Conservation (phyloP, 345 rosid species). For the Anastatica hierochuntica region DNA sequence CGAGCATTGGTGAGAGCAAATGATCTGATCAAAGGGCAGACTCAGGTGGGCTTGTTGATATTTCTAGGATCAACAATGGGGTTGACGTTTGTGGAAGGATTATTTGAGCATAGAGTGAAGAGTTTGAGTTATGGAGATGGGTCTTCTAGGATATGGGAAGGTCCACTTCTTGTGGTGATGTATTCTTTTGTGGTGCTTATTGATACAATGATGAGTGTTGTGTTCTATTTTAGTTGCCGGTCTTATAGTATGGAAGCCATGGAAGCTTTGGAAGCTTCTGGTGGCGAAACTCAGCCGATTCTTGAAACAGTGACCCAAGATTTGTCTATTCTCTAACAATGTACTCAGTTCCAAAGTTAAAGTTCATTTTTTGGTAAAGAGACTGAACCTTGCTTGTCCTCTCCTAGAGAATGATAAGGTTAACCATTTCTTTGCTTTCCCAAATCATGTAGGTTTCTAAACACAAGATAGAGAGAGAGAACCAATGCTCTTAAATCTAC, state of each 20-base stretch:
- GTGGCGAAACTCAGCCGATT: background rate
- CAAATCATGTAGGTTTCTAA: no score
- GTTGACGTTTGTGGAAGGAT: conserved; percentile 63
- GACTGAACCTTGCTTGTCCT: no score
- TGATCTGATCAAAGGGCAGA: conserved; percentile 68
- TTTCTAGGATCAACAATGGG: conserved; percentile 79
- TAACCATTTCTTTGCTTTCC: no score
- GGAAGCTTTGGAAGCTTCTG: conserved; percentile 23
- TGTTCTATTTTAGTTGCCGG: conserved; percentile 85
- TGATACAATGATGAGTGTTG: conserved; percentile 78
- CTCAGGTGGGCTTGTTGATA: conserved; percentile 80
- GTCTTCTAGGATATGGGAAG: conserved; percentile 89
- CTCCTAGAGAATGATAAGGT: no score
- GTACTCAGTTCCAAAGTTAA: background rate
- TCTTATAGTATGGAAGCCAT: conserved; percentile 34
- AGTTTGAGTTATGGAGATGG: conserved; percentile 85
- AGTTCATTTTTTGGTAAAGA: no score
- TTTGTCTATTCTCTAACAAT: conserved; percentile 7
- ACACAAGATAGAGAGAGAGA: no score
- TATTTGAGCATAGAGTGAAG: conserved; percentile 90
- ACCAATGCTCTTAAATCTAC: no score
- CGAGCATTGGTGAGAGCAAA: conserved; percentile 59
- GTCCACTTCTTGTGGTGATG: conserved; percentile 78
- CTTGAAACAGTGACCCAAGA: conserved; percentile 2
- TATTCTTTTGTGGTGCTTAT: conserved; percentile 78